Conservation (phyloP, 768 basidiomycete genomes). For the Leccinum obscurum region DNA sequence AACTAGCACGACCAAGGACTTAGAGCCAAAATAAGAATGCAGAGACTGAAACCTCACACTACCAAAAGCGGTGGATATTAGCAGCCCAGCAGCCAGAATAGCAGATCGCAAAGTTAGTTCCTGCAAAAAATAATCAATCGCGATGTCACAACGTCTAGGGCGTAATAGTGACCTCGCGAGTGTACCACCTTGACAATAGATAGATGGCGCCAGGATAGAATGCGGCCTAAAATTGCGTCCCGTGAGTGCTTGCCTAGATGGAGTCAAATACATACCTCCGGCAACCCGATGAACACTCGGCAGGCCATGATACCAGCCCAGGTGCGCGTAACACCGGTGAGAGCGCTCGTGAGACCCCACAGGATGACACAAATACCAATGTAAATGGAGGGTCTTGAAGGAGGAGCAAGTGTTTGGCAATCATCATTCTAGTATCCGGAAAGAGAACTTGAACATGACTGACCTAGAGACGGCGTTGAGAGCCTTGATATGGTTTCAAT, state of each 20-base stretch:
- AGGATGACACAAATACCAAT: background rate
- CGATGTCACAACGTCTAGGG: background rate
- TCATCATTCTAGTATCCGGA: background rate
- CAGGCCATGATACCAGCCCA: background rate
- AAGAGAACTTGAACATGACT: background rate
- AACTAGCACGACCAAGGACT: constrained; percentile 37
- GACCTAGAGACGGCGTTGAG: constrained; percentile 57
- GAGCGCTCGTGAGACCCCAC: background rate
- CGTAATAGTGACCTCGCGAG: constrained; percentile 14
- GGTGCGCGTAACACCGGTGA: background rate
- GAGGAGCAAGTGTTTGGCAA: background rate
- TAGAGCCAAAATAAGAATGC: background rate
- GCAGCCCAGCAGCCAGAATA: constrained; percentile 55
- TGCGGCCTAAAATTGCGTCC: constrained; percentile 40
- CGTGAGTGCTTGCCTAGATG: constrained; percentile 41
- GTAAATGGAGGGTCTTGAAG: constrained; percentile 47
- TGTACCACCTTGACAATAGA: constrained; percentile 31
- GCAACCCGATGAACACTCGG: background rate
- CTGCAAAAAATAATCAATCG: constrained; percentile 26
- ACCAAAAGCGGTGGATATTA: constrained; percentile 68
- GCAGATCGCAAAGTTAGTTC: constrained; percentile 66
- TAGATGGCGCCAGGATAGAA: constrained; percentile 65
- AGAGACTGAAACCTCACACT: constrained; percentile 40
- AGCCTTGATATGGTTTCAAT: constrained; percentile 36
- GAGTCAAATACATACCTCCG: background rate